Conservation (phyloP, 2,329 filamentous ascomycete genomes). For the Parastagonospora avenae region DNA sequence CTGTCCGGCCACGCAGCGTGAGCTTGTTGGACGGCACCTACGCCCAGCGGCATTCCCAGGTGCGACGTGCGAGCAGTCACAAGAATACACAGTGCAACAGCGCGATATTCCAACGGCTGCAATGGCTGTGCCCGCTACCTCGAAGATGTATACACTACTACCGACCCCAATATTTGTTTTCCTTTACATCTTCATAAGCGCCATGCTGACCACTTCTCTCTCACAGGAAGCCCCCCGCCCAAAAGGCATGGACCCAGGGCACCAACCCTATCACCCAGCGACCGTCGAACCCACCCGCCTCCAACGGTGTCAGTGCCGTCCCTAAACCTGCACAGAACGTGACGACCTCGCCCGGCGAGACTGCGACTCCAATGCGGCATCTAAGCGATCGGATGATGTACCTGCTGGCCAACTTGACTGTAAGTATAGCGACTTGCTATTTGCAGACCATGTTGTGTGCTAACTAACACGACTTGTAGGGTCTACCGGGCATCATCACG, state of each 20-base stretch:
- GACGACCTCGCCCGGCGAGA: constrained; percentile 50
- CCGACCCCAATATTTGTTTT: constrained; percentile 4
- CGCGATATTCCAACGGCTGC: constrained; percentile 15
- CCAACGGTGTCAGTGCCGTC: constrained; percentile 59
- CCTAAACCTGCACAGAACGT: constrained; percentile 50
- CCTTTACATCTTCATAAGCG: constrained; percentile 3
- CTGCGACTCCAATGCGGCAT: constrained; percentile 61
- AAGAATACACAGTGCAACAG: constrained; percentile 41
- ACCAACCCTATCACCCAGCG: constrained; percentile 67
- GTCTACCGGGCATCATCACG: constrained; percentile 60
- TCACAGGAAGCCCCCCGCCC: constrained; percentile 56
- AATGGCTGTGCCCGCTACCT: constrained; percentile 5
- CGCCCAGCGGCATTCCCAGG: constrained; percentile 25
- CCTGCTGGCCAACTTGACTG: constrained; percentile 63
- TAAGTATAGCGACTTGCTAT: constrained; percentile 46
- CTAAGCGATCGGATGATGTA: constrained; percentile 65
- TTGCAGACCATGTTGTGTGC: not conserved
- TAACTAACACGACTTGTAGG: constrained; percentile 49
- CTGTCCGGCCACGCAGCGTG: constrained; percentile 21
- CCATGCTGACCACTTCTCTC: constrained; percentile 32
- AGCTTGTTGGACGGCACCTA: constrained; percentile 22
- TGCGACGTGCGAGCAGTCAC: constrained; percentile 42
- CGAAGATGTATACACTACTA: constrained; percentile 5
- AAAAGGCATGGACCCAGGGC: constrained; percentile 66
- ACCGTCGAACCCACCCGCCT: constrained; percentile 52